Evolutionary conservation across 495 filamentous ascomycete species (phyloP), one percentile per base, ranked within the genome.

Genomic region (Aspergillus cavernicola): DNA sequence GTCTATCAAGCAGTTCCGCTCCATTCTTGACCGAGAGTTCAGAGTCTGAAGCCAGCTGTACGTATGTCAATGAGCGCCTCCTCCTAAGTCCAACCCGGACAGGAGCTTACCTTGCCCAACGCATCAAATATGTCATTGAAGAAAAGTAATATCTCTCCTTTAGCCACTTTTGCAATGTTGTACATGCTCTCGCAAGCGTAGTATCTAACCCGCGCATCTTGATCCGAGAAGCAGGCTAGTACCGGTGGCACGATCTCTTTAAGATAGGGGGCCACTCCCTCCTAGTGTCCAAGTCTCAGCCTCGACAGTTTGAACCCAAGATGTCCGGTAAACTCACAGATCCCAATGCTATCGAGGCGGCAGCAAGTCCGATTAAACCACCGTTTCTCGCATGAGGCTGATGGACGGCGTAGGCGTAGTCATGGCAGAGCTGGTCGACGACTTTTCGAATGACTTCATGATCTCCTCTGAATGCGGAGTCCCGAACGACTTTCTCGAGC

Each of bases 121-220:
- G 93, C 90, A 71, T 97, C 95, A 64, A 99, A 99, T 37, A 97
- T 92, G 45, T 97, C 85, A 66, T 99, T 97, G 73, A 97, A 99
- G 72, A 95, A 97, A 18, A 91, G 79, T 55, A 97, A 66, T 26
- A 96, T 93, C 66, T 99, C 95, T 38, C 95, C 95, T 67, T 99
- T 99, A 19, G 95, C 93, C 8, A 97, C 93, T 74, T 98, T 98
- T 56, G 95, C 91, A 63, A 99, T 97, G 63, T 99, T 99, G 68
- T 99, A 99, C 95, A 99, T 99, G 71, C 91, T 93, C 79, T 99
- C 95, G 72, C 95, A 99, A 40, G 95, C 95, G 70, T 99, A 99
- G 67, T 99, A 99, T 48, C 95, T 84, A 15, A 99, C 95, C 45
- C 95, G 80, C 18, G 95, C 95, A 85, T 99, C 95, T 75, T 97